Evolutionary conservation across 2,329 filamentous ascomycete species (phyloP).

Genomic region (Tolypocladium tropicale): DNA sequence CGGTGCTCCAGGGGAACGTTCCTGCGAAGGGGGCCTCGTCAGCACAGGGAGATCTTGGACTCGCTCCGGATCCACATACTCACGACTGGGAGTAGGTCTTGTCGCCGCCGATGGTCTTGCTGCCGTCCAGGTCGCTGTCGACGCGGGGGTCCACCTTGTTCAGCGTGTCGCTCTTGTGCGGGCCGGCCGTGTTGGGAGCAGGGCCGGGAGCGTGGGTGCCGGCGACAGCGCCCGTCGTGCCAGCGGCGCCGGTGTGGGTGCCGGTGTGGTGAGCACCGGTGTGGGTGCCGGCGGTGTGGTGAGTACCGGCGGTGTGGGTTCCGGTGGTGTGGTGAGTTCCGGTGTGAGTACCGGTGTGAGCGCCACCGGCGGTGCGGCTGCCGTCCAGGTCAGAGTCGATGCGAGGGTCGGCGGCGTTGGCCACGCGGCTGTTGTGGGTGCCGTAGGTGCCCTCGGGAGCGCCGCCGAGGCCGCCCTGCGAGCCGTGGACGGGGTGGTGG

Average conservation of each 20-base stretch:
- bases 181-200: conserved; percentile 24
- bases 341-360: conserved; percentile 8
- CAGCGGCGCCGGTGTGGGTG: not conserved
- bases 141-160: conserved; percentile 48
- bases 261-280: conserved; percentile 24
- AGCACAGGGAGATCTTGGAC: not conserved
- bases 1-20: conserved; percentile 9
- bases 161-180: conserved; percentile 39
- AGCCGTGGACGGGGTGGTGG: not conserved
- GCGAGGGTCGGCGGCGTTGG: conserved; percentile 40
- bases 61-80: conserved; percentile 10
- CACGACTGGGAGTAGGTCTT: conserved; percentile 32
- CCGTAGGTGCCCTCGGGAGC: conserved; percentile 23
- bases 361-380: conserved; percentile 21
- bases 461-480: conserved; percentile 4
- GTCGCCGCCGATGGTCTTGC: conserved; percentile 43
- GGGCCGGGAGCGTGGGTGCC: conserved; percentile 11
- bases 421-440: conserved; percentile 29
- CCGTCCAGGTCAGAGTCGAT: conserved; percentile 39
- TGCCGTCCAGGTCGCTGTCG: conserved; percentile 44
- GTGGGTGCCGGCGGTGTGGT: conserved; percentile 15
- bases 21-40: not conserved
- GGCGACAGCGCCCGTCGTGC: not conserved
- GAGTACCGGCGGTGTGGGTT: conserved; percentile 5
- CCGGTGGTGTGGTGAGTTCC: conserved; percentile 1